Base-by-base conservation (phyloP, 495 filamentous ascomycete species). In the Evernia prunastri region DNA sequence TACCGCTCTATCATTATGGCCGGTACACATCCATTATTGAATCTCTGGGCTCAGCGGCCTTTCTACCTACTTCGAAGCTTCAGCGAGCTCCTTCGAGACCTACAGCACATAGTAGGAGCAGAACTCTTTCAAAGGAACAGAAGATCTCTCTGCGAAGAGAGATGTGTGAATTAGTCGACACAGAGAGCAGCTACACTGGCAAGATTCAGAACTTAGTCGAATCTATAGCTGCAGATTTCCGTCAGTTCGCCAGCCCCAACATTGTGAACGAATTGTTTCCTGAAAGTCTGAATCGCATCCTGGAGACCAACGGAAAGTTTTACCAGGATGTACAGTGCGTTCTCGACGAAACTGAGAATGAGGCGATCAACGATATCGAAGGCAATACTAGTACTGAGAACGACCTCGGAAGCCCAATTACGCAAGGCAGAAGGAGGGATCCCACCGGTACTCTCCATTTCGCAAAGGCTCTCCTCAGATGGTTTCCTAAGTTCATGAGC, bases 101-200 rank as follows among this genome's bases (percentile, higher is more conserved):
- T 20, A 93, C 87, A 53, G 85, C 89, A 40, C 75, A 92, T 36
- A 90, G 87, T 72, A 81, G 85, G 63, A 87, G 81, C 59, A 87
- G 84, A 66, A 80, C 86, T 0, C 90, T 96, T 67, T 82, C 87
- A 10, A 87, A 87, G 70, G 85, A 86, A 53, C 90, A 96, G 70
- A 92, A 95, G 70, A 83, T 92, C 60, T 86, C 87, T 47, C 74
- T 97, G 62, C 86, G 92, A 59, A 85, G 90, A 66, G 92, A 96
- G 70, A 88, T 99, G 85, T 89, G 86, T 67, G 94, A 99, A 72
- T 71, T 97, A 63, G 82, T 96, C 33, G 90, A 96, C 69, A 99
- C 94, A 0, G 94, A 99, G 75, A 90, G 93, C 70, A 85, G 89
- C 69, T 99, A 97, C 74, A 91, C 97, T 39, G 78, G 81, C 71